Evolutionary conservation across 352 stramenopile species (phyloP).

Genomic region (Pythium rishiriense): DNA sequence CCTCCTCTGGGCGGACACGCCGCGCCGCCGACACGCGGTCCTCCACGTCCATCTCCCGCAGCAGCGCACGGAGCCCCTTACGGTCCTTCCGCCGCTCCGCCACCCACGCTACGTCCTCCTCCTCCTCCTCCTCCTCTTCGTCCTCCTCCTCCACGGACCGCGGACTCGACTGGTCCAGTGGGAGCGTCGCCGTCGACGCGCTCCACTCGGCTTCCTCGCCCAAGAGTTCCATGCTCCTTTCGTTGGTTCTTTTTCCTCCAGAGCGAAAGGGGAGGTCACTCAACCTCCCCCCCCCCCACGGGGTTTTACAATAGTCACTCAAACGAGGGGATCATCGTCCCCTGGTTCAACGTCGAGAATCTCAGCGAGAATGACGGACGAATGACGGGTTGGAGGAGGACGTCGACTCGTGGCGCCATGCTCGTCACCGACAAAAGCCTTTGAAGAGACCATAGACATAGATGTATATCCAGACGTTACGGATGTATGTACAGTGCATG

Average conservation of each 20-base stretch:
- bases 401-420: no score
- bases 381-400: no score
- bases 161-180: slow-evolving; percentile 13
- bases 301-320: neutral
- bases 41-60: slow-evolving; percentile 17
- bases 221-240: slow-evolving; percentile 3
- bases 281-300: no score
- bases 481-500: no score
- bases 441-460: no score
- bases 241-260: neutral
- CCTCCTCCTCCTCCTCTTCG: slow-evolving; percentile 3
- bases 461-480: no score
- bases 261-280: no score
- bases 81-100: slow-evolving; percentile 1
- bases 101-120: neutral
- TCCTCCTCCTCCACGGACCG: slow-evolving; percentile 11
- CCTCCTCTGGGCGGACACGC: slow-evolving; percentile 3
- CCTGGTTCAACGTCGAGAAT: no score
- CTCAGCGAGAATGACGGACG: no score
- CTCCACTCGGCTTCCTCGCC: slow-evolving; percentile 20
- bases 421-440: no score
- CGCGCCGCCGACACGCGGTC: neutral
- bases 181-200: slow-evolving; percentile 17
- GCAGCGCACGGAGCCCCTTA: slow-evolving; percentile 5
- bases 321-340: no score